phyloP scores from a whole-genome alignment of 2,329 filamentous ascomycete species.

The Bipolaris bicolor region DNA sequence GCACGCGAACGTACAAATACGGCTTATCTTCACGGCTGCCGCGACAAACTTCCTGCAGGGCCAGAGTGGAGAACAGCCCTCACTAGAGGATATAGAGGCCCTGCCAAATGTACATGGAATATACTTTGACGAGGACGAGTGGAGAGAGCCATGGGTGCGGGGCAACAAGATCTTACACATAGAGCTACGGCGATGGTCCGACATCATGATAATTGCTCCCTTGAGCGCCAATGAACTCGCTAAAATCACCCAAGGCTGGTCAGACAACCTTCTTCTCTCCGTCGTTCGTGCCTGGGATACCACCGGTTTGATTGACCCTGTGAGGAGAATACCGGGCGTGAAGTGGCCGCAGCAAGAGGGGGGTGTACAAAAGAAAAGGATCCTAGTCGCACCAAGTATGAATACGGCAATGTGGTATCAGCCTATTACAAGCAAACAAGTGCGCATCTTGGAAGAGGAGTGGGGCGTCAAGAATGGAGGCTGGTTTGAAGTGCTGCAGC shows the following conservation, averaged over 20 bases:
- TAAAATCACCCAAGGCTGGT: slow-evolving; percentile 79
- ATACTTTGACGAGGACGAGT: slow-evolving; percentile 86
- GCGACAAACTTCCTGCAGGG: slow-evolving; percentile 77
- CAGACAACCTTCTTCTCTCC: slow-evolving; percentile 74
- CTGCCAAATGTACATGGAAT: slow-evolving; percentile 79
- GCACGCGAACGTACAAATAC: slow-evolving; percentile 71
- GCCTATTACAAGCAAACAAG: slow-evolving; percentile 76
- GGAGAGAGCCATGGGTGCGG: slow-evolving; percentile 77
- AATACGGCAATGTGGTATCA: slow-evolving; percentile 91
- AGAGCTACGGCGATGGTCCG: slow-evolving; percentile 80
- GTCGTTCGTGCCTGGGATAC: slow-evolving; percentile 90
- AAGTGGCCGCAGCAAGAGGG: slow-evolving; percentile 27
- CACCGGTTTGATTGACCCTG: slow-evolving; percentile 41
- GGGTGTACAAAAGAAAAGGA: slow-evolving; percentile 58
- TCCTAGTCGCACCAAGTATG: slow-evolving; percentile 82
- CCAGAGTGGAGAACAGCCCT: slow-evolving; percentile 78
- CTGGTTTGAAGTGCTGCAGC: slow-evolving; percentile 73
- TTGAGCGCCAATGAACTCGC: slow-evolving; percentile 85
- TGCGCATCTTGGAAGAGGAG: slow-evolving; percentile 72
- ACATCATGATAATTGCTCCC: slow-evolving; percentile 80
- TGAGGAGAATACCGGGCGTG: slow-evolving; percentile 36
- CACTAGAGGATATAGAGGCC: slow-evolving; percentile 62
- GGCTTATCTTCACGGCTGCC: slow-evolving; percentile 78
- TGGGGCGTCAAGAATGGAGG: slow-evolving; percentile 64
- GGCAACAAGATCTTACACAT: slow-evolving; percentile 88